Evolutionary conservation across 2,329 filamentous ascomycete genomes (phyloP).

Genomic region (Fusarium austroafricanum): DNA sequence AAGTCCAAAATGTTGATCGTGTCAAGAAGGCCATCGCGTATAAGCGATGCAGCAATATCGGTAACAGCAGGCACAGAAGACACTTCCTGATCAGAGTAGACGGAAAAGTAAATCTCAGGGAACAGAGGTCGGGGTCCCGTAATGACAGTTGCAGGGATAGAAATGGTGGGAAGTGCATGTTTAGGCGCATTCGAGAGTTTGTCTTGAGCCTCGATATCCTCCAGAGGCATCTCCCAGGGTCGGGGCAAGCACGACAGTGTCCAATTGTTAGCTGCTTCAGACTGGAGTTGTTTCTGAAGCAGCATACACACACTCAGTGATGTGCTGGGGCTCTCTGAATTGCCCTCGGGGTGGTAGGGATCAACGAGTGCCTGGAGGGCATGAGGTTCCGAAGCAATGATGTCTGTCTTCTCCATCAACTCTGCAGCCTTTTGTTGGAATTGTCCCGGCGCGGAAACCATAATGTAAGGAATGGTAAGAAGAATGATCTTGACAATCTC

Average conservation of each 20-base stretch:
- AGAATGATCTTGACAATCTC: constrained; percentile 98
- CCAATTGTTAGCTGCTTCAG: constrained; percentile 81
- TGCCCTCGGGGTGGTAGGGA: constrained; percentile 77
- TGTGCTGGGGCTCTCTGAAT: constrained; percentile 72
- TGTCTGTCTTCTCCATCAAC: constrained; percentile 92
- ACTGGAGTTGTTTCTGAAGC: constrained; percentile 86
- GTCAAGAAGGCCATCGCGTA: constrained; percentile 88
- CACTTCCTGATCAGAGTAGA: constrained; percentile 87
- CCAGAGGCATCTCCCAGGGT: constrained; percentile 72
- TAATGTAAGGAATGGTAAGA: constrained; percentile 90
- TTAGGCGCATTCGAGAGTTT: constrained; percentile 72
- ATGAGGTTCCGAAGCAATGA: constrained; percentile 91
- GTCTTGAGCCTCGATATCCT: constrained; percentile 69
- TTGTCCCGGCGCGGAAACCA: constrained; percentile 77
- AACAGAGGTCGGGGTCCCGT: constrained; percentile 82
- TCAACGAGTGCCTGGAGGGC: constrained; percentile 87
- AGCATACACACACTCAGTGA: constrained; percentile 79
- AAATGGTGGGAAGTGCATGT: constrained; percentile 81
- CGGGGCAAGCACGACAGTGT: constrained; percentile 75
- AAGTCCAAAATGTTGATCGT: constrained; percentile 95
- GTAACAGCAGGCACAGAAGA: constrained; percentile 85
- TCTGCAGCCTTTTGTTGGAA: constrained; percentile 80
- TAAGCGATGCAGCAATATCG: constrained; percentile 81
- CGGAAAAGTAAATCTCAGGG: constrained; percentile 93
- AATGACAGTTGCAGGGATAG: constrained; percentile 79